Evolutionary conservation across 140 eudicot species (phyloP).

Genomic region (Senecio squalidus): DNA sequence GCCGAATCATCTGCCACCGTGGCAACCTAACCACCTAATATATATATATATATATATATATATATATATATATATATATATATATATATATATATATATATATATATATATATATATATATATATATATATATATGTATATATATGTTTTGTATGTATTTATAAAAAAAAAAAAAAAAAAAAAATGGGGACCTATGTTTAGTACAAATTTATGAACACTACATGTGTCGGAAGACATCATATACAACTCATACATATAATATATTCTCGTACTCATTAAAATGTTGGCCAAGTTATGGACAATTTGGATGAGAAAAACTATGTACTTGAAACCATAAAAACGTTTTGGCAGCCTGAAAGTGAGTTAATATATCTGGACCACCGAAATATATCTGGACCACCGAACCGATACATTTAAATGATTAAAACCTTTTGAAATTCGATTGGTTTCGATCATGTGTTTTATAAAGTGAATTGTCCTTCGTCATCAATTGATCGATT

Average conservation of each 20-base stretch:
- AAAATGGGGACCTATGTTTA: constrained; percentile 20
- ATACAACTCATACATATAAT: constrained; percentile 28
- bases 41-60: not conserved
- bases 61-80: not conserved
- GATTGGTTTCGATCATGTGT: not conserved
- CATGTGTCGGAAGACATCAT: constrained; percentile 34
- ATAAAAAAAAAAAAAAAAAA: no score
- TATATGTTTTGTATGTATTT: not conserved
- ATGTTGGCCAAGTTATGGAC: constrained; percentile 32
- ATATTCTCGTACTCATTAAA: constrained; percentile 31
- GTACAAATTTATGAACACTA: constrained; percentile 29
- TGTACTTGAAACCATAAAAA: constrained; percentile 19
- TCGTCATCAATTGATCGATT: not conserved
- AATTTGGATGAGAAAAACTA: constrained; percentile 24
- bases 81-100: no score
- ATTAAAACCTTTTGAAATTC: not conserved
- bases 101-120: not conserved
- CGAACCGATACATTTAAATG: constrained; percentile 17
- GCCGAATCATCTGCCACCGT: constrained; percentile 38
- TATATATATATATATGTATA: not conserved
- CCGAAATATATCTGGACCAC: no score
- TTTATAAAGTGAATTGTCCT: not conserved
- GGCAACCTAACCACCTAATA: constrained; percentile 19
- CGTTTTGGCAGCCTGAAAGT: constrained; percentile 5
- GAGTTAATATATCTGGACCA: constrained; percentile 18